Evolutionary conservation across 192 early-diverging fungal genomes (phyloP), one percentile per base, ranked within the genome.

Genomic region (Backusella australiensis): DNA sequence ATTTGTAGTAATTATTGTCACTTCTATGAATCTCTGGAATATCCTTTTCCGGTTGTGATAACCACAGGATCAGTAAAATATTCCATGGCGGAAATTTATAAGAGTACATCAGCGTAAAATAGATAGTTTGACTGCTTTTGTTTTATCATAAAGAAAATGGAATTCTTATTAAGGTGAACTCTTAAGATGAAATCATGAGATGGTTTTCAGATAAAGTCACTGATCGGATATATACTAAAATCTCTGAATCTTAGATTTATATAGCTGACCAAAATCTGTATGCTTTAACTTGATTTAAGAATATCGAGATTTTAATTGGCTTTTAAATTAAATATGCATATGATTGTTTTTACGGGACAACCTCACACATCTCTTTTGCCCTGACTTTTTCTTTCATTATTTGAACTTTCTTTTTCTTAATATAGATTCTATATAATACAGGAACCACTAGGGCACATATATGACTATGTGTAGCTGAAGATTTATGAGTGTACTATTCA

Each of bases 1-100:
- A 12, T 29, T 63, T 63, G 21, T 26, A 63, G 11, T 63, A 63
- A 15, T 3, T 14, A 29, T 29, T 29, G 3, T 29, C 12, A 12
- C 26, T 23, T 4, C 12, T 9, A 26, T 26, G 12, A 29, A 29
- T 63, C 56, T 26, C 7, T 63, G 9, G 9, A 23, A 11, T 63
- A 14, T 29, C 12, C 26, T 11, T 63, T 44, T 63, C 7, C 56
- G 29, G 9, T 29, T 63, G 11, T 63, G 12, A 4, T 63, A 29
- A 29, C 23, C 56, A 26, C 21, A 49, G 15, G 9, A 26, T 63
- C 23, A 26, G 56, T 26, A 63, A 63, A 63, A 63, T 63, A 63
- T 29, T 29, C 56, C 56, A 63, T 63, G 29, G 26, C 56, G 56
- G 56, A 63, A 63, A 63, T 63, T 63, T 63, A 63, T 63, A 29